Conservation (phyloP, 164 flowering plant species). For the Malania oleifera region DNA sequence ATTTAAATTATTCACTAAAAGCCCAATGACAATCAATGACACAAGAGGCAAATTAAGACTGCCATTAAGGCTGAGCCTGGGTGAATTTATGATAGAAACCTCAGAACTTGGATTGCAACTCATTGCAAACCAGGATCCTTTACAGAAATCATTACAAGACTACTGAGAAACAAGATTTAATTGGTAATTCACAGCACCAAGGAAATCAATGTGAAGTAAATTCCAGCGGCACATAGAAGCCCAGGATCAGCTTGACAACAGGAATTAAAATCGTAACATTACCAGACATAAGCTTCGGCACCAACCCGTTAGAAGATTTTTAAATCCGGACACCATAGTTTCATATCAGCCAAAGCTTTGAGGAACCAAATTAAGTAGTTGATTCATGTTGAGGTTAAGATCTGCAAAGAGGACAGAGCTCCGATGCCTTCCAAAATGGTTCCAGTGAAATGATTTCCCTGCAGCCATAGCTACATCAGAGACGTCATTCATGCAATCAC, state of each 20-base stretch:
- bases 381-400: slow-evolving; percentile 54
- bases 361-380: slow-evolving; percentile 68
- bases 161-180: slow-evolving; percentile 42
- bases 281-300: slow-evolving; percentile 41
- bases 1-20: slow-evolving; percentile 41
- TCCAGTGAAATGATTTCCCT: slow-evolving; percentile 74
- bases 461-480: slow-evolving; percentile 56
- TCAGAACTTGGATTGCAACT: slow-evolving; percentile 33
- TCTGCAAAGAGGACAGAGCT: slow-evolving; percentile 45
- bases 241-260: slow-evolving; percentile 57
- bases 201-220: slow-evolving; percentile 66
- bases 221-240: slow-evolving; percentile 45
- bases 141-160: slow-evolving; percentile 78
- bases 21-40: slow-evolving; percentile 43
- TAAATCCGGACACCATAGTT: slow-evolving; percentile 40
- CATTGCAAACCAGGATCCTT: slow-evolving; percentile 59
- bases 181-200: slow-evolving; percentile 51
- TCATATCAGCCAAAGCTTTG: slow-evolving; percentile 37
- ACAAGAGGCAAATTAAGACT: slow-evolving; percentile 67
- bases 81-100: slow-evolving; percentile 53
- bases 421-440: slow-evolving; percentile 58
- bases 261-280: slow-evolving; percentile 31
- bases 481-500: slow-evolving; percentile 46
- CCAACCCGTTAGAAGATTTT: slow-evolving; percentile 52
- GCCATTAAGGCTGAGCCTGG: slow-evolving; percentile 48